Evolutionary conservation across 805 yeast species (phyloP), one percentile per base, ranked within the genome.

Genomic region (Clavispora fructus): DNA sequence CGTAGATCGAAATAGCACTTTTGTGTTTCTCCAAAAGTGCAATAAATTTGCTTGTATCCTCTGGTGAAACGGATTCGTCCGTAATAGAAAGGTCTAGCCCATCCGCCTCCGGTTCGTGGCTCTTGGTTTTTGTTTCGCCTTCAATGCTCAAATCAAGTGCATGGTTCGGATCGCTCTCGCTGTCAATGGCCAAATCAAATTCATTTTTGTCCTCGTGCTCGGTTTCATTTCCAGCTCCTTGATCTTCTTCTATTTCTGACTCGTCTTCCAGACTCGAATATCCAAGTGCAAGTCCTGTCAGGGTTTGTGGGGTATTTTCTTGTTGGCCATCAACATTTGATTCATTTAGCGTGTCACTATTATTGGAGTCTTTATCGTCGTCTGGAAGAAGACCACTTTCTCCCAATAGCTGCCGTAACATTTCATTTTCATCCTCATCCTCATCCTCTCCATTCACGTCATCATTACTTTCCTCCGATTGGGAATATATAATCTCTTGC

Each of bases 1-100:
- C 68, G 51, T 59, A 68, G 17, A 57, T 35, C 7, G 71, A 64
- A 16, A 71, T 65, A 29, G 49, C 46, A 16, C 54, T 44, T 40
- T 55, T 46, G 42, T 56, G 55, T 16, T 39, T 40, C 31, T 69
- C 63, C 6, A 71, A 55, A 12, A 71, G 55, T 1, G 28, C 39
- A 6, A 47, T 46, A 52, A 70, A 70, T 7, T 56, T 59, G 16
- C 25, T 23, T 14, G 35, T 43, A 12, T 29, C 39, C n/a, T 32
- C 42, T 14, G 41, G 23, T 32, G 41, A 35, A n/a, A 13, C 42
- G 16, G 44, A 40, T 13, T 39, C 37, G 35, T 43, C 44, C 5
- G 39, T 42, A 16, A 35, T 26, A 26, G 26, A 17, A 14, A 41
- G 39, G 25, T 40, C 37, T n/a, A 33, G 38, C 13, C n/a, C 37